Evolutionary conservation across 2,329 filamentous ascomycete genomes (phyloP).

Genomic region (Pseudogymnoascus verrucosus): DNA sequence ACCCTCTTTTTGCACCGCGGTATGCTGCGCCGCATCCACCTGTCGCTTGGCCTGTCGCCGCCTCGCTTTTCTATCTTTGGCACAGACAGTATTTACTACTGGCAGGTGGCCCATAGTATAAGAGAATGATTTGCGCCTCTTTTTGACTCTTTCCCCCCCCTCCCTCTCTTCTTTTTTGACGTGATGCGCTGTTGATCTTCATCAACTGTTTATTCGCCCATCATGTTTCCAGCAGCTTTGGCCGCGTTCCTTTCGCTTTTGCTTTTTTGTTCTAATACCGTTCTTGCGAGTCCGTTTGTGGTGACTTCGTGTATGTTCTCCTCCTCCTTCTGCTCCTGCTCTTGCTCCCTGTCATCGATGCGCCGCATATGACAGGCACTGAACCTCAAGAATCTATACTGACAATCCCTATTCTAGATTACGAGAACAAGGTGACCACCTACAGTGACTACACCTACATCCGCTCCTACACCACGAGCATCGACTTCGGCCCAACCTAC

Average conservation of each 20-base stretch:
- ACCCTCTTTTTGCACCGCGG: background rate
- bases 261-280: background rate
- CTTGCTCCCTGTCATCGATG: too few species aligned
- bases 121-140: background rate
- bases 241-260: constrained; percentile 7
- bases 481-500: background rate
- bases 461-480: background rate
- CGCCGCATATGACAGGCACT: too few species aligned
- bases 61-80: too few species aligned
- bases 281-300: background rate
- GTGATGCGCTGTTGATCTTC: background rate
- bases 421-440: background rate
- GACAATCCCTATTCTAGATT: background rate
- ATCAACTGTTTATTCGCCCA: background rate
- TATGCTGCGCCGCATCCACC: background rate
- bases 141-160: background rate
- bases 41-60: background rate
- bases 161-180: background rate
- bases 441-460: background rate
- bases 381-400: background rate
- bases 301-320: background rate
- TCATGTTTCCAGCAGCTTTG: constrained; percentile 6
- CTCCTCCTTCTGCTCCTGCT: background rate
- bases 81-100: too few species aligned
- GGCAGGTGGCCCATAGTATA: background rate